Conservation (phyloP, 768 basidiomycete genomes). For the Lyophyllum atratum region DNA sequence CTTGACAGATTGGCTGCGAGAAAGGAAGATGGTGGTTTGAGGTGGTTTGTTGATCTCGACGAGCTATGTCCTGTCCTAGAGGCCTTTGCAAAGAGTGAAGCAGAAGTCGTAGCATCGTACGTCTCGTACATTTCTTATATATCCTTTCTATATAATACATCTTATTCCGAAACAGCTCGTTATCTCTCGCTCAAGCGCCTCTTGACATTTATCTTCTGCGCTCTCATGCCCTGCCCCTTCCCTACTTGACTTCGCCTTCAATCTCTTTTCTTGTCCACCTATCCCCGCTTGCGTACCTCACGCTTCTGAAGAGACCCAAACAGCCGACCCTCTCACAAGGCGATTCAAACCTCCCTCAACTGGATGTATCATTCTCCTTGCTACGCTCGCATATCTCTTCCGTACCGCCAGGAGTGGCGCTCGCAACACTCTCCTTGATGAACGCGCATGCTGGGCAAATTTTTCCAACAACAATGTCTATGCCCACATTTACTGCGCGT, state of each 20-base stretch:
- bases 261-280: conserved; percentile 73
- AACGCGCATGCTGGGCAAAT: conserved; percentile 35
- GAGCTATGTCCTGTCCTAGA: conserved; percentile 51
- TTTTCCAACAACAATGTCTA: conserved; percentile 45
- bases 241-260: conserved; percentile 67
- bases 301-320: conserved; percentile 44
- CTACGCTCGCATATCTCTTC: conserved; percentile 49
- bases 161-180: conserved; percentile 31
- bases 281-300: conserved; percentile 70
- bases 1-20: conserved; percentile 67
- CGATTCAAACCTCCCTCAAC: conserved; percentile 27
- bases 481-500: conserved; percentile 44
- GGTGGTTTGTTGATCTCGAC: conserved; percentile 76
- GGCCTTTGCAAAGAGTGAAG: conserved; percentile 54
- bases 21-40: conserved; percentile 62
- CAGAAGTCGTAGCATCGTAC: conserved; percentile 53
- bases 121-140: conserved; percentile 29
- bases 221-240: conserved; percentile 68
- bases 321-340: conserved; percentile 17
- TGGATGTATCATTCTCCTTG: conserved; percentile 56
- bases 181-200: conserved; percentile 44
- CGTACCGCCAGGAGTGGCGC: conserved; percentile 47
- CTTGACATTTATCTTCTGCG: conserved; percentile 74
- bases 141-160: not conserved
- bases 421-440: conserved; percentile 53